Percentiles rank a stretch among this genome's conserved stretches.
Conservation (phyloP, 1,139 yeast genomes). For the Geotrichum cucujoidarum region DNA sequence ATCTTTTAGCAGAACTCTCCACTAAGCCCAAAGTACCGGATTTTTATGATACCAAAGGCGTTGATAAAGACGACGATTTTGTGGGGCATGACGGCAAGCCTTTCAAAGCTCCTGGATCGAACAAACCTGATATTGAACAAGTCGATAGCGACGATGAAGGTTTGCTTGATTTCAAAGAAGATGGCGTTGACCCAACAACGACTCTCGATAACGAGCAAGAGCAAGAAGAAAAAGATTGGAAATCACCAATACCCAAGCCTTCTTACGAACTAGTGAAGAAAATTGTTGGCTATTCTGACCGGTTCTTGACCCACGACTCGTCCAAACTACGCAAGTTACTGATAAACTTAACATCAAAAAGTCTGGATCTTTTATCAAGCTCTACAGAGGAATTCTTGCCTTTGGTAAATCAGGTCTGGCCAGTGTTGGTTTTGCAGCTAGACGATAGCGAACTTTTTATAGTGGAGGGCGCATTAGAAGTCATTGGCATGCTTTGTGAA, state of each 20-base stretch:
- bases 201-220: conserved; percentile 31
- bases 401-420: conserved; percentile 67
- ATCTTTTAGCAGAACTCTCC: conserved; percentile 23
- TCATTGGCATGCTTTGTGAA: conserved; percentile 39
- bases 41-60: conserved; percentile 31
- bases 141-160: conserved; percentile 29
- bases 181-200: conserved; percentile 29
- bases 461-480: conserved; percentile 40
- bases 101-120: conserved; percentile 7
- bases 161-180: conserved; percentile 25
- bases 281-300: conserved; percentile 64
- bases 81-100: conserved; percentile 29
- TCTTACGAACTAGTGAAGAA: conserved; percentile 56
- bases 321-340: conserved; percentile 51
- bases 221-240: conserved; percentile 46
- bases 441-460: conserved; percentile 34
- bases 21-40: conserved; percentile 17
- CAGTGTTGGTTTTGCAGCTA: conserved; percentile 37
- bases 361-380: conserved; percentile 61
- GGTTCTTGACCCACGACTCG: conserved; percentile 67
- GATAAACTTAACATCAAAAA: conserved; percentile 46
- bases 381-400: conserved; percentile 60
- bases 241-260: conserved; percentile 55
- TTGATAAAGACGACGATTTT: conserved; percentile 41
- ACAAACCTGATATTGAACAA: conserved; percentile 28